A percentile compares a stretch with the other conserved stretches of the same genome.
Conservation (phyloP, 2,329 filamentous ascomycete species). For the Phialophora chinensis region DNA sequence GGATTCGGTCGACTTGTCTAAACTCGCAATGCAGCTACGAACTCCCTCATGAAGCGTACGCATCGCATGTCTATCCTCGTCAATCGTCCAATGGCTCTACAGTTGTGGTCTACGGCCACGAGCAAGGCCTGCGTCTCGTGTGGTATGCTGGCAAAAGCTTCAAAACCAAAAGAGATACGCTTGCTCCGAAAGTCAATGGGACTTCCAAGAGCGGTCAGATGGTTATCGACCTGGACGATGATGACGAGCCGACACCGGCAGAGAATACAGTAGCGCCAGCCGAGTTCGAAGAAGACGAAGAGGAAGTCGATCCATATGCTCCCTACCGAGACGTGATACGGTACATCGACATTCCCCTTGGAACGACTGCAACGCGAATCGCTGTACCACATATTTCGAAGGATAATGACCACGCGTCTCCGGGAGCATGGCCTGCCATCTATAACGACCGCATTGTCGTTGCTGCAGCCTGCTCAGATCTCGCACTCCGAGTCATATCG, state of each 20-base stretch:
- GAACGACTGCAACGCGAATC: constrained; percentile 59
- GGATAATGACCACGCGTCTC: constrained; percentile 40
- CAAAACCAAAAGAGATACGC: constrained; percentile 44
- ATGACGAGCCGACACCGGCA: constrained; percentile 54
- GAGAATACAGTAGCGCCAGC: constrained; percentile 39
- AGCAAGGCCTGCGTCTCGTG: constrained; percentile 62
- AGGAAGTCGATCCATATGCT: constrained; percentile 62
- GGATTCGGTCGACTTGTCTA: not conserved
- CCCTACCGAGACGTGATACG: constrained; percentile 62
- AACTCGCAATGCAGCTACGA: constrained; percentile 58
- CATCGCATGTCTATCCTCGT: constrained; percentile 63
- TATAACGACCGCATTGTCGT: constrained; percentile 60
- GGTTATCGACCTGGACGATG: constrained; percentile 62
- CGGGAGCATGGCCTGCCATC: constrained; percentile 52
- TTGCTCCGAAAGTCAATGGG: constrained; percentile 49
- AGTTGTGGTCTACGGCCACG: constrained; percentile 65
- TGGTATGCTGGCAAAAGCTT: constrained; percentile 65
- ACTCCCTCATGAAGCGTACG: constrained; percentile 63
- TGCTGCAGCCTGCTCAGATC: constrained; percentile 62
- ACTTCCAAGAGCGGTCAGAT: constrained; percentile 53
- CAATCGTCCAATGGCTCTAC: constrained; percentile 66
- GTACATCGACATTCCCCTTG: constrained; percentile 61
- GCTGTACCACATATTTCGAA: constrained; percentile 53
- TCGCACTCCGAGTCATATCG: constrained; percentile 60
- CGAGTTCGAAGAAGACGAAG: constrained; percentile 61